Base-by-base conservation (phyloP, 331 rosid species). In the Telfairia occidentalis region DNA sequence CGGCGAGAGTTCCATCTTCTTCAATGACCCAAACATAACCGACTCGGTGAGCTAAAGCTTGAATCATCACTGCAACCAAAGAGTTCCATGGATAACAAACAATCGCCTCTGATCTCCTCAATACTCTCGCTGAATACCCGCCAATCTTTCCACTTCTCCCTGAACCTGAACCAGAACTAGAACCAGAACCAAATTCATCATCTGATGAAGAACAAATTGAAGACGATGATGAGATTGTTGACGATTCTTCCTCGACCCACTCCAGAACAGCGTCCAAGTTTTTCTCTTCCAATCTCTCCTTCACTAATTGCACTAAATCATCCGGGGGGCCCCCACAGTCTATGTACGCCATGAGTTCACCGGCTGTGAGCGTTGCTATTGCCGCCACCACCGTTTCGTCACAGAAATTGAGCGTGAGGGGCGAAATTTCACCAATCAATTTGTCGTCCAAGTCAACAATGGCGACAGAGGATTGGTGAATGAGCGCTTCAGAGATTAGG, bases 381-480 rank as follows among this genome's bases (percentile, higher is more conserved):
- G 98, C 96, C 0, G 89, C 92, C 0, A 77, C 88, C 15, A 76
- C 58, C 0, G 83, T 29, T 70, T 94, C 96, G 0, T 94, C 91
- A 19, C 89, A 83, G 10, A 87, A 81, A 76, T 88, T 89, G 37
- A 95, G 88, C 13, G 92, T 90, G 78, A 75, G 81, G 65, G 97
- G 96, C 2, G 99, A 95, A 82, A 95, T 90, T 87, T 95, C 99
- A 7, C 99, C 99, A 0, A 95, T 83, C 74, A 95, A 86, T 26
- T 75, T n/a, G 0, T 92, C 96, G 50, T 92, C 96, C 7, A 52
- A 7, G 75, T 92, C 97, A 2, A 92, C 86, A 29, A 95, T 82
- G 7, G 97, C 99, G 38, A 92, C 92, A 6, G 99, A 91, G 15
- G 97, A 88, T 75, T 95, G 99, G 12, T 87, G 76, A 0, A 81